Evolutionary conservation across 1,139 yeast genomes (phyloP).

Genomic region (Suhomyces yuchorum): DNA sequence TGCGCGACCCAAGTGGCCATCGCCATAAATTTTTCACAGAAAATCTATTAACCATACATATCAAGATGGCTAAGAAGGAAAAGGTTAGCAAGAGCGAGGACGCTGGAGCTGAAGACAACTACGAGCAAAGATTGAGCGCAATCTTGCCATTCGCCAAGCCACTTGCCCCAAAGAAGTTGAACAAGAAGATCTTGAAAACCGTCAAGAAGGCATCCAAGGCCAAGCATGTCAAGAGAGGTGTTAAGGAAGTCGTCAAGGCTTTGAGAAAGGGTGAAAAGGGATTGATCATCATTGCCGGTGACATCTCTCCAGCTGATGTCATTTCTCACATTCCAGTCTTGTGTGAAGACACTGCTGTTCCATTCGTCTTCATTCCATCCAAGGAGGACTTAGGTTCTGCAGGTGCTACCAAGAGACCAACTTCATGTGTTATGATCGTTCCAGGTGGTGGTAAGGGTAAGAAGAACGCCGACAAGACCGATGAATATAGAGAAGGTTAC

Average conservation of each 20-base stretch:
- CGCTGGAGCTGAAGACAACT: conserved; percentile 64
- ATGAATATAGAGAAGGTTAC: conserved; percentile 88
- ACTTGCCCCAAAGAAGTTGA: conserved; percentile 91
- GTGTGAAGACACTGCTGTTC: conserved; percentile 92
- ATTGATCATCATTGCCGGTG: conserved; percentile 94
- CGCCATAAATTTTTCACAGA: conserved; percentile 17
- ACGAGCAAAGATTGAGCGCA: conserved; percentile 88
- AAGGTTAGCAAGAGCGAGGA: conserved; percentile 49
- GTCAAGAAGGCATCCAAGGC: conserved; percentile 98
- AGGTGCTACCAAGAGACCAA: conserved; percentile 98
- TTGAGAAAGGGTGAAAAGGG: conserved; percentile 98
- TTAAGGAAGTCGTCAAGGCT: conserved; percentile 97
- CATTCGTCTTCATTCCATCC: conserved; percentile 90
- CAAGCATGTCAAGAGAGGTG: conserved; percentile 98
- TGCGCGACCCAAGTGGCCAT: conserved; percentile 11
- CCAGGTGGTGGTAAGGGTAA: conserved; percentile 93
- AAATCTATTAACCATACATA: conserved; percentile 1
- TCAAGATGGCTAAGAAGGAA: conserved; percentile 55
- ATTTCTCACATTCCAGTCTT: conserved; percentile 96
- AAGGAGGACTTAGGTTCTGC: conserved; percentile 98
- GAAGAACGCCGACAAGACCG: conserved; percentile 76
- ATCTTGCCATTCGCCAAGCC: conserved; percentile 92
- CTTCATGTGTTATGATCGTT: conserved; percentile 95
- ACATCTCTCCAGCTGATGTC: conserved; percentile 95
- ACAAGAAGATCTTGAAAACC: conserved; percentile 92